A percentile compares a stretch with the other conserved stretches of the same genome.
phyloP scores from a whole-genome alignment of 495 filamentous ascomycete genomes.

The Parmelia sp. region DNA sequence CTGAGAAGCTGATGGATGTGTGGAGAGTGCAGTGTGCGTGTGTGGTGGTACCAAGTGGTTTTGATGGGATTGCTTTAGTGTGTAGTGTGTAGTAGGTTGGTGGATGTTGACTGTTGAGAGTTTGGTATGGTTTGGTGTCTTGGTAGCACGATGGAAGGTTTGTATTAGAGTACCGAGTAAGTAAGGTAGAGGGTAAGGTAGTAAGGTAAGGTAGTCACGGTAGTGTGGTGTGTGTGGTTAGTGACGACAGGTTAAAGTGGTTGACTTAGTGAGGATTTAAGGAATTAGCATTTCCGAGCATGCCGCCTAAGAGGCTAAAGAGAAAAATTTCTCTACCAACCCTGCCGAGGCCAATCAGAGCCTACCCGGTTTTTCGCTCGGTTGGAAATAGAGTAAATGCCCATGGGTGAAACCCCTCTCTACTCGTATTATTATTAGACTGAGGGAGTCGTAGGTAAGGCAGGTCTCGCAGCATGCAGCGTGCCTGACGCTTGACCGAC shows the following conservation, averaged over 20 bases:
- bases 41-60: neutral
- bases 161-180: neutral
- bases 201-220: no score
- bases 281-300: constrained; percentile 1
- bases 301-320: neutral
- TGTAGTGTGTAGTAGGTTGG: neutral
- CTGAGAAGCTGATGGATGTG: neutral
- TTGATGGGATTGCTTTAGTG: no score
- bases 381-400: neutral
- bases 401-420: neutral
- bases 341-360: neutral
- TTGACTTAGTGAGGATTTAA: neutral
- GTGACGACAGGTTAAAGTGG: no score
- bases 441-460: no score
- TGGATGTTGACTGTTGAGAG: neutral
- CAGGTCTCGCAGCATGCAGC: neutral
- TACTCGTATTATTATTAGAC: no score
- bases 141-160: neutral
- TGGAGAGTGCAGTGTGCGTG: no score
- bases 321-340: neutral
- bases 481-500: no score
- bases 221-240: no score
- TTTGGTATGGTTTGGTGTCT: neutral
- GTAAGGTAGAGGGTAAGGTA: no score
- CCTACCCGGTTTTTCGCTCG: neutral